phyloP scores from a whole-genome alignment of 306 rosid species.

The Geum urbanum region DNA sequence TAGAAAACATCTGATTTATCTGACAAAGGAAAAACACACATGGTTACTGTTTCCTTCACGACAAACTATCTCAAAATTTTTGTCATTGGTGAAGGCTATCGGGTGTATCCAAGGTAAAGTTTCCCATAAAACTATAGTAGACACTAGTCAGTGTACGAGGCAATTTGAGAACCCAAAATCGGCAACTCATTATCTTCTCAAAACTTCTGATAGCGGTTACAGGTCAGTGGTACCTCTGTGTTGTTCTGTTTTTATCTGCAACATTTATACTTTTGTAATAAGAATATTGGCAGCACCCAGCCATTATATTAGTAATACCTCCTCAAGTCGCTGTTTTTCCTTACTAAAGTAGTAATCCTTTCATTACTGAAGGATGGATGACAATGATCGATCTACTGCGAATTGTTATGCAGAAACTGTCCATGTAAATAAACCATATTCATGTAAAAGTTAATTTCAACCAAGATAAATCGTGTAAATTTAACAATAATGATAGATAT shows the following conservation, averaged over 20 bases:
- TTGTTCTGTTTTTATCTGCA: not conserved
- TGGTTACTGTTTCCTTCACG: not conserved
- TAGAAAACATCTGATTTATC: not conserved
- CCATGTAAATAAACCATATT: no score
- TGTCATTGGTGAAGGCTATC: not conserved
- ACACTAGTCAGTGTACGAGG: not conserved
- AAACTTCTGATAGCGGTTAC: not conserved
- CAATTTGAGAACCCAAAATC: not conserved
- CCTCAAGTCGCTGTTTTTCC: not conserved
- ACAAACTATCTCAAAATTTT: not conserved
- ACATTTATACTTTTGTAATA: not conserved
- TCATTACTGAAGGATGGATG: not conserved
- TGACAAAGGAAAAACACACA: conserved; percentile 1
- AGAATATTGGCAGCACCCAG: not conserved
- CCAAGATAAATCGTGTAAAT: no score
- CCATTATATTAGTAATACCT: not conserved
- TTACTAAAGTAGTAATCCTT: not conserved
- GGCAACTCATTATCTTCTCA: not conserved
- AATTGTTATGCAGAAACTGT: no score
- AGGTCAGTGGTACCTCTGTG: not conserved
- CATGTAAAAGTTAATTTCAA: no score
- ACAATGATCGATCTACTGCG: not conserved
- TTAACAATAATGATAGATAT: no score
- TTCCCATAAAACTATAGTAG: not conserved
- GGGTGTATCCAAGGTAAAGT: not conserved